phyloP scores from a whole-genome alignment of 345 rosid species.

The Salix koriyanagi region DNA sequence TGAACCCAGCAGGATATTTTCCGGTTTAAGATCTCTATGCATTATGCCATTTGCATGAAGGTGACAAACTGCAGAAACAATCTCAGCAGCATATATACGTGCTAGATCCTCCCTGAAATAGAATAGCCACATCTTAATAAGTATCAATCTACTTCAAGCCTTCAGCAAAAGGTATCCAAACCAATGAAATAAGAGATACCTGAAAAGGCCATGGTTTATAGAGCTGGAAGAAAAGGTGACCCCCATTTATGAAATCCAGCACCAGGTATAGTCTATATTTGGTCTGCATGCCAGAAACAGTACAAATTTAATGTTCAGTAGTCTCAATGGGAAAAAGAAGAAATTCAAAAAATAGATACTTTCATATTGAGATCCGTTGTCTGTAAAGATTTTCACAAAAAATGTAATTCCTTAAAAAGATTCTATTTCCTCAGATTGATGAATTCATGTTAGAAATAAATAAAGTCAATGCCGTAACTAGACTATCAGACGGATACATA shows the following conservation, averaged over 20 bases:
- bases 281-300: constrained; percentile 52
- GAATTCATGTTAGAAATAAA: background rate
- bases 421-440: background rate
- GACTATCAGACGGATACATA: constrained; percentile 15
- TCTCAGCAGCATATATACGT: constrained; percentile 85
- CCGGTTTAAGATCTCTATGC: constrained; percentile 99
- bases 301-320: background rate
- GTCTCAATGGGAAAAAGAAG: background rate
- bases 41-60: constrained; percentile 93
- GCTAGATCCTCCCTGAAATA: constrained; percentile 81
- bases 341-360: background rate
- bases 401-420: background rate
- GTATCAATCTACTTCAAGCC: constrained; percentile 11
- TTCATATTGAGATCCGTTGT: background rate
- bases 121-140: constrained; percentile 1
- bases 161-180: background rate
- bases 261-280: constrained; percentile 84
- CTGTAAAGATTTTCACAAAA: background rate
- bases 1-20: constrained; percentile 75
- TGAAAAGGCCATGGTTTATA: constrained; percentile 92
- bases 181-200: constrained; percentile 33
- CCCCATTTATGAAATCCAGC: constrained; percentile 90
- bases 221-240: constrained; percentile 96
- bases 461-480: background rate
- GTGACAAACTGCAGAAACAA: constrained; percentile 81